Evolutionary conservation across 805 yeast species (phyloP).

Genomic region (Suhomyces pyralidae): DNA sequence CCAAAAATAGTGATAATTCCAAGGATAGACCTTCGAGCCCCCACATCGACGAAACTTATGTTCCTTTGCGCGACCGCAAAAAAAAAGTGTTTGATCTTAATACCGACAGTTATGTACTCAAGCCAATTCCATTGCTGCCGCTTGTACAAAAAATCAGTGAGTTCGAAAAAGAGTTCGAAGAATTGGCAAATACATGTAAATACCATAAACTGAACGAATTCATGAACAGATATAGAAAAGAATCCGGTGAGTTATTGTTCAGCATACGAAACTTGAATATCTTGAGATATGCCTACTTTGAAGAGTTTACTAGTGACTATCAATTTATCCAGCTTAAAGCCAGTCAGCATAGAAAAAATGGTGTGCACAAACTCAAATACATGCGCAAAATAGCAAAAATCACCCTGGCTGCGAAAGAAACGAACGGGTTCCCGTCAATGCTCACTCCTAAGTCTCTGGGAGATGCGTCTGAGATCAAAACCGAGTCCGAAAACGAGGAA

Average conservation of each 20-base stretch:
- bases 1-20: neutral
- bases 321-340: slow-evolving; percentile 4
- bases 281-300: slow-evolving; percentile 15
- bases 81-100: slow-evolving; percentile 13
- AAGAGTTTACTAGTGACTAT: slow-evolving; percentile 12
- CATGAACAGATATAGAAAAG: slow-evolving; percentile 7
- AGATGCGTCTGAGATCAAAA: neutral
- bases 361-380: slow-evolving; percentile 7
- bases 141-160: slow-evolving; percentile 10
- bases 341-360: slow-evolving; percentile 3
- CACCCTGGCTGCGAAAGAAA: neutral
- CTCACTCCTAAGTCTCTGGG: neutral
- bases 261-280: slow-evolving; percentile 9
- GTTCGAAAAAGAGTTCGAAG: slow-evolving; percentile 9
- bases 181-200: slow-evolving; percentile 6
- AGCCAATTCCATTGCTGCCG: slow-evolving; percentile 6
- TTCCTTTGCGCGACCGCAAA: slow-evolving; percentile 7
- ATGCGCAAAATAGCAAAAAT: slow-evolving; percentile 8
- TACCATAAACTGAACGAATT: slow-evolving; percentile 9
- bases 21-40: neutral
- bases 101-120: slow-evolving; percentile 7
- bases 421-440: slow-evolving; percentile 9
- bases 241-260: slow-evolving; percentile 8
- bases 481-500: slow-evolving; percentile 8
- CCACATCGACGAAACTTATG: slow-evolving; percentile 3